A percentile compares a stretch with the other conserved stretches of the same genome.
Evolutionary conservation across 805 yeast species (phyloP).

Genomic region (Yarrowia sp.): DNA sequence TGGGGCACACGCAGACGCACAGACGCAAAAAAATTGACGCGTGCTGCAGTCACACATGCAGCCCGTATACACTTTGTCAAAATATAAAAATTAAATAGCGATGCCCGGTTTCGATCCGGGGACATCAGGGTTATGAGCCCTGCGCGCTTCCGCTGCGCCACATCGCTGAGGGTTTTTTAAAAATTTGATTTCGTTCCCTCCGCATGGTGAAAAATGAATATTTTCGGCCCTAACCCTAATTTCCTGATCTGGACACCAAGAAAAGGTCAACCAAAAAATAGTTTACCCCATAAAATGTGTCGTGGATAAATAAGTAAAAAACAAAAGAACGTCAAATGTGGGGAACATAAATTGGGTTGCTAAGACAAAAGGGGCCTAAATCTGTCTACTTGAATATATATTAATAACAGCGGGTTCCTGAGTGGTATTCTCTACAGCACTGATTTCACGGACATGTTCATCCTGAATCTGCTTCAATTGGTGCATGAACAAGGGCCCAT

Average conservation of each 20-base stretch:
- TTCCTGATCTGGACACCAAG: neutral
- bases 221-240: conserved; percentile 1
- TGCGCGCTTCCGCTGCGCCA: conserved; percentile 79
- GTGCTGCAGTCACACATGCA: neutral
- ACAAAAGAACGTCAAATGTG: too few species aligned
- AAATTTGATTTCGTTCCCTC: neutral
- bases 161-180: conserved; percentile 35
- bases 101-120: conserved; percentile 88
- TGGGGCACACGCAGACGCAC: neutral
- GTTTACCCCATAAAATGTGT: neutral
- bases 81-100: conserved; percentile 47
- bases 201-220: neutral
- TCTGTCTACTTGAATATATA: too few species aligned
- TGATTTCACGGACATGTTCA: too few species aligned
- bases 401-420: too few species aligned
- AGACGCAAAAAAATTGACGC: neutral
- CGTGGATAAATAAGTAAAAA: too few species aligned
- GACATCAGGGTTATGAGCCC: conserved; percentile 96
- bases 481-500: too few species aligned
- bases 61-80: neutral
- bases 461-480: too few species aligned
- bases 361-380: too few species aligned
- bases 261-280: too few species aligned
- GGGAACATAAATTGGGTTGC: too few species aligned
- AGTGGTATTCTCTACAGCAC: too few species aligned